Base-by-base conservation (phyloP, 768 basidiomycete genomes). In the Lyophyllum semitale region DNA sequence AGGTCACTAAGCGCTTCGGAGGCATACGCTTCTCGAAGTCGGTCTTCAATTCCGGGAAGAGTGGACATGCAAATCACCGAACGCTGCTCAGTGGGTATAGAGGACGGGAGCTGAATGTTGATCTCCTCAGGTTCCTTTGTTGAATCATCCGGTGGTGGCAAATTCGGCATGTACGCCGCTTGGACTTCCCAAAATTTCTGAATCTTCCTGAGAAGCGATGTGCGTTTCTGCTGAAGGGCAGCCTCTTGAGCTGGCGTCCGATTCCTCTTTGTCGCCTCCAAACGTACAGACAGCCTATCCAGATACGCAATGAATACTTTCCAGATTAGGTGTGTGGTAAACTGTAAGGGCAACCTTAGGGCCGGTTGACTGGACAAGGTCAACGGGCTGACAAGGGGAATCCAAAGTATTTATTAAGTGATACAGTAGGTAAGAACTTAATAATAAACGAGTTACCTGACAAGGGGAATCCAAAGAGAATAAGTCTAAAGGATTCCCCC, bases 31-130 rank as follows among this genome's bases (percentile, higher is more conserved):
- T 45, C 22, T 7, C 56, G 51, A 9, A 64, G 53, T 1, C 49
- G 50, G 18, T 52, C 52, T 46, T 64, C 60, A n/a, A 59, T 61
- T 20, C 44, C 29, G 13, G 35, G 9, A 18, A 63, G 22, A 50
- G 27, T 51, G n/a, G 30, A 11, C 18, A 42, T 15, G 37, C 57
- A 62, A 4, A 52, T 27, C 12, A 20, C 9, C 4, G 37, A 22
- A 13, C 27, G 29, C 18, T 22, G 9, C 12, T 29, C 35, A 30
- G 48, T 8, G 12, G 26, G 2, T 40, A 65, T 54, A 5, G 48
- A 33, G 8, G 60, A 61, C 8, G 66, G 64, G 1, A 67, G 55
- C 13, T 53, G 57, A 2, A 67, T 50, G 2, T 46, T 38, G 7
- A 53, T 30, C 26, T 47, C 38, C 18, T 45, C 26, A 17, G 27